Percentiles rank a stretch among this genome's conserved stretches.
These are phyloP conservation scores for Tylopilus cervinicoccineus DNA, from an alignment of 768 basidiomycete species.

Conservation along the genomic window DNA sequence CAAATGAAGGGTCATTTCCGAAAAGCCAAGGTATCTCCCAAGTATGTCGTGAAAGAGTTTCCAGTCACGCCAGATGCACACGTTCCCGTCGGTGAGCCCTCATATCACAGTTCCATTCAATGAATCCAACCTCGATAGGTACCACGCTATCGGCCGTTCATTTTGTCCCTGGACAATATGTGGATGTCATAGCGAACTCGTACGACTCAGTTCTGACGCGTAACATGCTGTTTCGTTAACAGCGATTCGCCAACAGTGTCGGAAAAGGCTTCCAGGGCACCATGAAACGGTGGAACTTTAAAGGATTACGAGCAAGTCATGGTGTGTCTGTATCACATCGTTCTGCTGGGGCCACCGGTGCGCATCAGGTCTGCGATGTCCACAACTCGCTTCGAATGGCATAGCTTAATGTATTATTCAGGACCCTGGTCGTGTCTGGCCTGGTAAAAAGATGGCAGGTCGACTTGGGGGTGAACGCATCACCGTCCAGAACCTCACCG, in stretches of 20 bases:
- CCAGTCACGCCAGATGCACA: constrained; percentile 86
- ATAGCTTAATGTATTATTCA: constrained; percentile 29
- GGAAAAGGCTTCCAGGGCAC: constrained; percentile 96
- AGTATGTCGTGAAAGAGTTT: constrained; percentile 85
- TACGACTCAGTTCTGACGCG: constrained; percentile 36
- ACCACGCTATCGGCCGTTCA: constrained; percentile 88
- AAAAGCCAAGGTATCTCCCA: constrained; percentile 77
- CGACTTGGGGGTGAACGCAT: constrained; percentile 80
- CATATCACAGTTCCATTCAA: background rate
- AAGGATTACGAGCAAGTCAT: constrained; percentile 88
- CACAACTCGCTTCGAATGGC: background rate
- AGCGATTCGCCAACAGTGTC: constrained; percentile 54
- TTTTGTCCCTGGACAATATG: constrained; percentile 95
- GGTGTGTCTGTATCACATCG: constrained; percentile 96
- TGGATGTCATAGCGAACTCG: constrained; percentile 91
- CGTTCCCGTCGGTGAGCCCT: constrained; percentile 73
- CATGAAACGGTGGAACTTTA: constrained; percentile 96
- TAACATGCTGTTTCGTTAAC: constrained; percentile 6
- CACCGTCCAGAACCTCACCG: constrained; percentile 85
- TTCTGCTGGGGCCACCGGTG: constrained; percentile 88
- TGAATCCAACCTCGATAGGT: constrained; percentile 35
- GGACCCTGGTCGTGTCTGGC: constrained; percentile 95
- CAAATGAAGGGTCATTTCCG: constrained; percentile 89
- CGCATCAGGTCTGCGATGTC: constrained; percentile 70
- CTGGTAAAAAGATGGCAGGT: constrained; percentile 98